phyloP scores from a whole-genome alignment of 2,329 filamentous ascomycete species.

The Talaromyces islandicus region DNA sequence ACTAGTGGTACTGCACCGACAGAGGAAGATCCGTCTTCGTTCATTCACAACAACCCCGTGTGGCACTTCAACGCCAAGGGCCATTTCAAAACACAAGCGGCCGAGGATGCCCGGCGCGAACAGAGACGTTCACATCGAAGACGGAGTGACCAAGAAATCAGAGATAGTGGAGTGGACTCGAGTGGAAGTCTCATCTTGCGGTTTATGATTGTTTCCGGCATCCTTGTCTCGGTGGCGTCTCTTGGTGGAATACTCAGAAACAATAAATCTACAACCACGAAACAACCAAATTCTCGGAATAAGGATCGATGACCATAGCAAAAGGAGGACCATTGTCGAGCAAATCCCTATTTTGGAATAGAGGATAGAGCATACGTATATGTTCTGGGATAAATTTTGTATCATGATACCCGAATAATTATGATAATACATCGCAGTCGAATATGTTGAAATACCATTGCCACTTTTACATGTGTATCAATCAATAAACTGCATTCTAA shows the following conservation, averaged over 20 bases:
- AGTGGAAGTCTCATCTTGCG: slow-evolving; percentile 23
- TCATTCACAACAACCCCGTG: slow-evolving; percentile 46
- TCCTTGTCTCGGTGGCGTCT: slow-evolving; percentile 26
- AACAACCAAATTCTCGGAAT: neutral
- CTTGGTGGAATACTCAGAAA: slow-evolving; percentile 17
- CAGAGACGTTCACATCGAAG: slow-evolving; percentile 21
- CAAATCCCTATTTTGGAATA: neutral
- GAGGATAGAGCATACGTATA: neutral
- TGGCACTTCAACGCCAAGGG: slow-evolving; percentile 71
- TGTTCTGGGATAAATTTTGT: neutral
- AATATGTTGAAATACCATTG: neutral
- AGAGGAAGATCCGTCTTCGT: slow-evolving; percentile 28
- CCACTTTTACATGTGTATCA: neutral
- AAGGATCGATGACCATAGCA: neutral
- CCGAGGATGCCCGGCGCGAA: slow-evolving; percentile 47
- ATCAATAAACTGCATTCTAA: neutral
- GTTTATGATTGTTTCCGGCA: slow-evolving; percentile 34
- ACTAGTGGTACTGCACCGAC: neutral
- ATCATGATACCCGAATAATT: neutral
- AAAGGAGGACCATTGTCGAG: neutral
- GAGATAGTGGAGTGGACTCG: slow-evolving; percentile 16
- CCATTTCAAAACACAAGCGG: slow-evolving; percentile 68
- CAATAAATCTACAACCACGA: neutral
- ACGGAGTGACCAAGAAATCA: slow-evolving; percentile 29
- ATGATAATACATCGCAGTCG: neutral